phyloP scores from a whole-genome alignment of 306 rosid genomes.

The Malus orientalis region DNA sequence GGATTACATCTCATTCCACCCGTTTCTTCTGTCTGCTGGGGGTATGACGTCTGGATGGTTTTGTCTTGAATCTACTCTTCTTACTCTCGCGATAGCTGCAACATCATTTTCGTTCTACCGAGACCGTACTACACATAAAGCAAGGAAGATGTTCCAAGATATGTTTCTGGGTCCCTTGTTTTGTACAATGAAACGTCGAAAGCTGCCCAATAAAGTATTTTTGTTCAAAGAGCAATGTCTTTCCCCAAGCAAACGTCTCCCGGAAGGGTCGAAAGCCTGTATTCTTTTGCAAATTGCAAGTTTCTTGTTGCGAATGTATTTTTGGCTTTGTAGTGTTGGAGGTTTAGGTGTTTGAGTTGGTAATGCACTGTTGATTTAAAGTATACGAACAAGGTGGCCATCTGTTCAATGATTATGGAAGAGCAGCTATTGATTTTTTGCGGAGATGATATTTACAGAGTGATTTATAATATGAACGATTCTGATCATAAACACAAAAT shows the following conservation, averaged over 20 bases:
- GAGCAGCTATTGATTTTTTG: background rate
- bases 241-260: background rate
- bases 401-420: background rate
- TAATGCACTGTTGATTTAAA: background rate
- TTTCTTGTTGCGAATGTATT: background rate
- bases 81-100: too few relatives aligned
- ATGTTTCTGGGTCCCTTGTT: background rate
- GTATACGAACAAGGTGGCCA: background rate
- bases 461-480: too few relatives aligned
- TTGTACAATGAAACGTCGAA: background rate
- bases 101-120: too few relatives aligned
- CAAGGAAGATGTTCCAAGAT: too few relatives aligned
- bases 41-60: too few relatives aligned
- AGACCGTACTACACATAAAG: too few relatives aligned
- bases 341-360: background rate
- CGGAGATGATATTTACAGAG: too few relatives aligned
- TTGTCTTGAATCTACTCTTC: too few relatives aligned
- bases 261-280: background rate
- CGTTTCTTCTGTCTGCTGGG: too few relatives aligned
- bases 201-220: background rate
- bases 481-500: too few relatives aligned
- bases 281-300: background rate
- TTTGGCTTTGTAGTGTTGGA: background rate
- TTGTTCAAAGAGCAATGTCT: background rate
- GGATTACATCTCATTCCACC: too few relatives aligned